Percentiles rank a stretch among this genome's conserved stretches.
Conservation (phyloP, 805 yeast species). For the Alloascoidea africana region DNA sequence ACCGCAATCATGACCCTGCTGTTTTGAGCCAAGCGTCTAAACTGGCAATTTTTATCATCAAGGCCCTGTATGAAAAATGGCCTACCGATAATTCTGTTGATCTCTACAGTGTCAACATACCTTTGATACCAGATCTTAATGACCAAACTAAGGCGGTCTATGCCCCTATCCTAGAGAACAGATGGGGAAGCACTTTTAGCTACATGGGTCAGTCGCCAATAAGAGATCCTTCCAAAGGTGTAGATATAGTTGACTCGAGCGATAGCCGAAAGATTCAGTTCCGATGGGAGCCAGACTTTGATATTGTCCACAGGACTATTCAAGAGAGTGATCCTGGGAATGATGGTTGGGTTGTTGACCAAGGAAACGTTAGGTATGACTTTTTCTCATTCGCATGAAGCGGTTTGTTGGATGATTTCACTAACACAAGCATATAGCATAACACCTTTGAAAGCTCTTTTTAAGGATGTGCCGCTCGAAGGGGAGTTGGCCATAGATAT, state of each 20-base stretch:
- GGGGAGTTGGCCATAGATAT: conserved; percentile 45
- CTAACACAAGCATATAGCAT: conserved; percentile 23
- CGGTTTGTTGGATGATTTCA: background rate
- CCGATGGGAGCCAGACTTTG: conserved; percentile 78
- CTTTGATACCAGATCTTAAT: conserved; percentile 42
- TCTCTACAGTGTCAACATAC: conserved; percentile 73
- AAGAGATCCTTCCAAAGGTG: conserved; percentile 11
- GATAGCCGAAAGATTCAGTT: conserved; percentile 31
- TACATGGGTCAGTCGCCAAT: conserved; percentile 5
- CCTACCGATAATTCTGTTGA: conserved; percentile 33
- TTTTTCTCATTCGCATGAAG: background rate
- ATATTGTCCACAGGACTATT: conserved; percentile 41
- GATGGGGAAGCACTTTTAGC: conserved; percentile 58
- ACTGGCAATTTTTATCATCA: conserved; percentile 47
- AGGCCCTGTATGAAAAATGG: conserved; percentile 48
- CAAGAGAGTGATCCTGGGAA: conserved; percentile 27
- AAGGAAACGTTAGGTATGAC: conserved; percentile 39
- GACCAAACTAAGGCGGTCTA: conserved; percentile 46
- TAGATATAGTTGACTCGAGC: conserved; percentile 10
- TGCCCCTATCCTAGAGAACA: conserved; percentile 70
- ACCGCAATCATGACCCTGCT: conserved; percentile 30
- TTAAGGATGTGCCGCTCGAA: conserved; percentile 33
- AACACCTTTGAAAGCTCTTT: conserved; percentile 61
- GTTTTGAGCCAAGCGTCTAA: conserved; percentile 50
- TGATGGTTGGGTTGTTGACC: conserved; percentile 58